Base-by-base conservation (phyloP, 192 early-diverging fungal genomes). In the Borealophlyctis nickersoniae region DNA sequence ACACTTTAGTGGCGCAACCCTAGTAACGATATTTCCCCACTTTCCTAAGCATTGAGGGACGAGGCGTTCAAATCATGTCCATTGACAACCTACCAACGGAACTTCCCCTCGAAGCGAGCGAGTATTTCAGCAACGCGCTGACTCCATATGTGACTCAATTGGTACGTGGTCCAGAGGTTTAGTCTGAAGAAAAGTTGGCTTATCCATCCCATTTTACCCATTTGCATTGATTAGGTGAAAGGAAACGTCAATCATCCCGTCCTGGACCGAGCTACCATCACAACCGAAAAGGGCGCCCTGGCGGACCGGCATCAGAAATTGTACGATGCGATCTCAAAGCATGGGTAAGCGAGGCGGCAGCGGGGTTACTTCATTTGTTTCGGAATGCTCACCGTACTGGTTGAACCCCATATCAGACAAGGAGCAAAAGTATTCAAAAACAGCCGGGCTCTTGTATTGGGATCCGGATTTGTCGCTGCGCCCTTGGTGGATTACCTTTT, bases 81-180 rank as follows among this genome's bases (percentile, higher is more conserved):
- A 92, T 98, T 33, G 96, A 98, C 67, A 98, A 96, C 67, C 73
- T 98, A 36, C 96, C 96, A 1, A 91, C 96, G 1, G 96, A 98
- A 77, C 78, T 98, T 62, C 96, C 96, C 3, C 70, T 95, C 23
- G 94, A 97, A 66, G 91, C 94, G 31, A 95, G 92, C 72, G 78
- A 92, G 70, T 89, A 92, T 75, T 98, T 98, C 77, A 89, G 91
- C 62, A 83, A 90, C 57, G 79, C 90, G 5, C 75, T 98, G 14
- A 88, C 85, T 58, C 93, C 95, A 3, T 86, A 81, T 60, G 73
- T 94, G 49, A 87, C 83, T 71, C 89, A 92, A 54, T 70, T 96
- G 79, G 91, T 92, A 69, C 68, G 77, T 69, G n/a, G n/a, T n/a
- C n/a, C n/a, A n/a, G n/a, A n/a, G n/a, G n/a, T n/a, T n/a, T n/a